phyloP scores from a whole-genome alignment of 257 asterid species.

The Pogostemon cablin region DNA sequence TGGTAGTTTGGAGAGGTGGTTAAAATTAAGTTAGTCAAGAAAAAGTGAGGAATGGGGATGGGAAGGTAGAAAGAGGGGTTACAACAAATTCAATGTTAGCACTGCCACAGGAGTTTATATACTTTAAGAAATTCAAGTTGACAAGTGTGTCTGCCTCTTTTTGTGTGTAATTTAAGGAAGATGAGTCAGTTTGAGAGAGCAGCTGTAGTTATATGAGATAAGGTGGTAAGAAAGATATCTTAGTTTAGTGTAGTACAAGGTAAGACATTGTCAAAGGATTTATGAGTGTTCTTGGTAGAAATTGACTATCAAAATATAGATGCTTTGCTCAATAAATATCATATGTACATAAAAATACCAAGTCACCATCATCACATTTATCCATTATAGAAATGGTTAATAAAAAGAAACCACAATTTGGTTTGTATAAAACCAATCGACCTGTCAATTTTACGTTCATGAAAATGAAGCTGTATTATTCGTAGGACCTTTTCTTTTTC shows the following conservation, averaged over 20 bases:
- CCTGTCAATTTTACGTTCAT: conserved; percentile 5
- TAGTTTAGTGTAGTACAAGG: conserved; percentile 39
- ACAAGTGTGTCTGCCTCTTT: not conserved
- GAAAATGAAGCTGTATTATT: not conserved
- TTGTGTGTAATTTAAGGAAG: not conserved
- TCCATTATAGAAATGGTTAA: conserved; percentile 18
- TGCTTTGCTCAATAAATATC: no score
- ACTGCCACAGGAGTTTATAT: no score
- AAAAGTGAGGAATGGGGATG: not conserved
- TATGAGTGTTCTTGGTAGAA: not conserved
- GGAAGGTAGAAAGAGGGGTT: not conserved
- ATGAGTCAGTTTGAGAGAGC: not conserved
- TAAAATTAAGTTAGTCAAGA: conserved; percentile 9
- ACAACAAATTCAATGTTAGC: no score
- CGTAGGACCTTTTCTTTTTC: not conserved
- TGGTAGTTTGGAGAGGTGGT: not conserved
- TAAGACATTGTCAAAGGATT: conserved; percentile 30
- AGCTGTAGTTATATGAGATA: conserved; percentile 9
- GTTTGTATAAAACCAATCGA: conserved; percentile 9
- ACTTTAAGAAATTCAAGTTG: no score
- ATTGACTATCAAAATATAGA: no score
- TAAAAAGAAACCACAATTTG: not conserved
- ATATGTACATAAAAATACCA: no score
- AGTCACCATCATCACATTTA: no score
- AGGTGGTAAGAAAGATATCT: conserved; percentile 24